phyloP scores from a whole-genome alignment of 2,329 filamentous ascomycete genomes.

The Gaeumannomyces tritici region DNA sequence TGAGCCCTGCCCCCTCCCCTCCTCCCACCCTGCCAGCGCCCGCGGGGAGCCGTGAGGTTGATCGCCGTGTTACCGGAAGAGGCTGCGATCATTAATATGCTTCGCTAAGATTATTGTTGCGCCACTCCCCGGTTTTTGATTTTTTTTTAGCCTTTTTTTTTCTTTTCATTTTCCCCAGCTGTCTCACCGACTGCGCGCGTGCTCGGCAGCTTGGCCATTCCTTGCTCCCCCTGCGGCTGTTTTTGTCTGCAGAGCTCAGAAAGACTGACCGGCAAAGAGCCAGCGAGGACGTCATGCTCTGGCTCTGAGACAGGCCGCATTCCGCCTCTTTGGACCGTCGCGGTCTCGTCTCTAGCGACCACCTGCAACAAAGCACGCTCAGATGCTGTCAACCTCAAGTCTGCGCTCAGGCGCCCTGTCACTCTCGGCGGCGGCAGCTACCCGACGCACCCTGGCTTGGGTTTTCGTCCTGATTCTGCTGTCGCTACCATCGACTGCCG shows the following conservation, averaged over 20 bases:
- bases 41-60: background rate
- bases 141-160: background rate
- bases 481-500: slow-evolving; percentile 3
- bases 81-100: background rate
- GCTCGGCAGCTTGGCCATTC: background rate
- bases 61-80: background rate
- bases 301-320: background rate
- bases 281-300: background rate
- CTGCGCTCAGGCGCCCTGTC: no score
- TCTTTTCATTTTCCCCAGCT: background rate
- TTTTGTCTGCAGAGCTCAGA: background rate
- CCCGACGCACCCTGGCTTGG: slow-evolving; percentile 2
- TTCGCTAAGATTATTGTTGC: background rate
- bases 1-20: background rate
- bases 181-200: background rate
- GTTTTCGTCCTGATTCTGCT: slow-evolving; percentile 3
- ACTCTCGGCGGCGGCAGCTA: slow-evolving; percentile 2
- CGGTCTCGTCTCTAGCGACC: background rate
- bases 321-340: background rate
- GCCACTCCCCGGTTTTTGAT: background rate
- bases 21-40: background rate
- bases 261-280: background rate
- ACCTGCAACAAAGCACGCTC: background rate
- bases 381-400: background rate
- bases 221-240: background rate